Base-by-base conservation (phyloP, 2,329 filamentous ascomycete species). In the Botrytis paeoniae region DNA sequence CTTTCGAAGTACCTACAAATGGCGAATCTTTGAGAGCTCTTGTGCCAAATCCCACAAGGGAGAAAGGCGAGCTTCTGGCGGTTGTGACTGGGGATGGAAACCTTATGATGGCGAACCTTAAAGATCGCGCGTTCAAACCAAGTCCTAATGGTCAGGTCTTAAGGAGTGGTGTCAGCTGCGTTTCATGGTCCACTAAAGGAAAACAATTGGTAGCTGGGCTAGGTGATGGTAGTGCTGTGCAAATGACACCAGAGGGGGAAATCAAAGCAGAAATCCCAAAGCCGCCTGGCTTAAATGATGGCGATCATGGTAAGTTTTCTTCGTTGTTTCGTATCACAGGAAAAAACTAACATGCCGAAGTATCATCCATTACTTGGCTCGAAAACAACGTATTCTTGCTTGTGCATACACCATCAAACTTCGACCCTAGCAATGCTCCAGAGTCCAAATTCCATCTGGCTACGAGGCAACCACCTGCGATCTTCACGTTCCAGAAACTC, bases 131-230 rank as follows among this genome's bases (percentile, higher is more conserved):
- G 59, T 86, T 94, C 62, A 80, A 87, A 14, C 83, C 84, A 48
- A 88, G 88, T 1, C 78, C 85, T 32, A 89, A 89, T 76, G 93
- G 93, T 48, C 87, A 84, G 75, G 84, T 91, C 0, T 85, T 97
- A 75, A 93, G 91, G 79, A 85, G 88, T 41, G 91, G 92, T 65
- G 95, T 97, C 41, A 94, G 91, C 80, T 96, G 92, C 79, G 88
- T 93, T 9, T 91, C 93, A 72, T 99, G 97, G 96, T 99, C 96
- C 81, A 92, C 89, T 74, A 93, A 91, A 80, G 96, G 96, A 64
- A 99, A 97, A 81, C 95, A 98, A 81, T 85, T 99, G 61, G 91
- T 97, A 62, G 95, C 93, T 77, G 96, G 97, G 25, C 85, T 96
- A 77, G 90, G 86, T 10, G 89, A 98, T 82, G 96, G 96, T 73